Percentiles rank a stretch among this genome's conserved stretches.
These are phyloP conservation scores for Tephrocybe sp. DNA, from an alignment of 768 basidiomycete genomes.

Conservation along the genomic window DNA sequence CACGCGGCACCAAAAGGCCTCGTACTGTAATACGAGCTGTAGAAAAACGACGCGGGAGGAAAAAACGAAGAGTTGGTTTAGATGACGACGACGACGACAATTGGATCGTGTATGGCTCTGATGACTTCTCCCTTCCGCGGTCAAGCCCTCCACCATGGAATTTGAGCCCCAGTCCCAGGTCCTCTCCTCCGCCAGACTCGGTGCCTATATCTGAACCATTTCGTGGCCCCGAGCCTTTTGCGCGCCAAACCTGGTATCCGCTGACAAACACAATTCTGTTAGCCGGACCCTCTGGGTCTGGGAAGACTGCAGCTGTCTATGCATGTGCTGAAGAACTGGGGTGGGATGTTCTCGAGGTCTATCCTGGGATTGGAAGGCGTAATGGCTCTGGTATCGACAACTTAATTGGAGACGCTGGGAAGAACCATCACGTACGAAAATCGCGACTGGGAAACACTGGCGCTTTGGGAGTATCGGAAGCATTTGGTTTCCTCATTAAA, in stretches of 20 bases:
- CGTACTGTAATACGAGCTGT: slow-evolving; percentile 52
- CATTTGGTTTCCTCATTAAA: slow-evolving; percentile 1
- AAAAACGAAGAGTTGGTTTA: slow-evolving; percentile 50
- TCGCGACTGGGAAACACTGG: slow-evolving; percentile 14
- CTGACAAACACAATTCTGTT: slow-evolving; percentile 89
- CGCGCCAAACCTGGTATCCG: slow-evolving; percentile 29
- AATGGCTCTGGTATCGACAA: slow-evolving; percentile 74
- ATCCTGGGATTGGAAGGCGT: slow-evolving; percentile 91
- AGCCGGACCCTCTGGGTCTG: slow-evolving; percentile 76
- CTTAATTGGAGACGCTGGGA: slow-evolving; percentile 89
- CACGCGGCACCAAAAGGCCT: slow-evolving; percentile 52
- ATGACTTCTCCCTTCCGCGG: slow-evolving; percentile 18
- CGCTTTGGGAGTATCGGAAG: background rate
- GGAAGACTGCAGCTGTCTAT: slow-evolving; percentile 92
- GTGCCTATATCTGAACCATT: background rate
- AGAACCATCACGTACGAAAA: slow-evolving; percentile 77
- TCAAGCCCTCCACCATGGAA: slow-evolving; percentile 5
- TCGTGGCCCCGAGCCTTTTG: background rate
- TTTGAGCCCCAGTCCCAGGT: background rate
- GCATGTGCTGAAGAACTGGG: slow-evolving; percentile 92
- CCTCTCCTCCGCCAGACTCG: background rate
- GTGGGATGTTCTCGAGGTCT: slow-evolving; percentile 96
- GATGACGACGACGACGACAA: slow-evolving; percentile 57
- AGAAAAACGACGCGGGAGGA: slow-evolving; percentile 42
- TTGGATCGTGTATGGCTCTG: slow-evolving; percentile 53